Evolutionary conservation across 306 rosid species (phyloP), one percentile per base, ranked within the genome.

Genomic region (Leucaena leucocephala): DNA sequence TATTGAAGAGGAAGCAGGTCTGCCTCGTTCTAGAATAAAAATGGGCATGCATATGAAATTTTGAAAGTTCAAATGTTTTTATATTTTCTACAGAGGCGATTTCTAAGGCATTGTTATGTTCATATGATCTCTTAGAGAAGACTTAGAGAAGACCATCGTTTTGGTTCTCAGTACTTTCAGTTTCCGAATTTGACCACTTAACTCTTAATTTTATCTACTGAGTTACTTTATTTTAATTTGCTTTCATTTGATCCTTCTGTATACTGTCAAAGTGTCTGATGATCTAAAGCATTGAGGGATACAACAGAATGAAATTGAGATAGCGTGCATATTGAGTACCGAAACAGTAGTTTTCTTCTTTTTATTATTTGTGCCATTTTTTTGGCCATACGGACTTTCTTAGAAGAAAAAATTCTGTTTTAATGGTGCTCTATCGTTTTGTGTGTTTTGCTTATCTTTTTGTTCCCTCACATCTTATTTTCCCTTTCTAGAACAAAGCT

Each of bases 1-100:
- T 82, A 85, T 89, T 58, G 98, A 95, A 90, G 96, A 81, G 65
- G 98, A 88, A 86, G 98, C 92, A 95, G 98, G 98, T 93, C 80
- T 76, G 80, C 61, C 81, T 65, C 76, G 17, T 22, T 59, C 38
- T 62, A 54, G 22, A 68, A 59, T 66, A 76, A 46, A 71, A 76
- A n/a, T 75, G 75, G 17, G 68, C 70, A 67, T 54, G 33, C 34
- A 5, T 44, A 63, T 71, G 75, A 54, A 34, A 40, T n/a, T 21
- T 61, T 52, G 54, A 22, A 79, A 68, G 35, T 46, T 5, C 38
- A 42, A 62, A 69, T 50, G 27, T 48, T 74, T 19, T 21, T 22
- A 15, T 36, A 35, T 83, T 8, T 52, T 35, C 52, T 70, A 39
- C 19, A n/a, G 35, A 17, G 59, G 48, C 21, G 69, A 36, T 52